A percentile compares a stretch with the other conserved stretches of the same genome.
These are phyloP conservation scores for Alternaria rosae DNA, from an alignment of 2,329 filamentous ascomycete genomes.

Conservation along the genomic window DNA sequence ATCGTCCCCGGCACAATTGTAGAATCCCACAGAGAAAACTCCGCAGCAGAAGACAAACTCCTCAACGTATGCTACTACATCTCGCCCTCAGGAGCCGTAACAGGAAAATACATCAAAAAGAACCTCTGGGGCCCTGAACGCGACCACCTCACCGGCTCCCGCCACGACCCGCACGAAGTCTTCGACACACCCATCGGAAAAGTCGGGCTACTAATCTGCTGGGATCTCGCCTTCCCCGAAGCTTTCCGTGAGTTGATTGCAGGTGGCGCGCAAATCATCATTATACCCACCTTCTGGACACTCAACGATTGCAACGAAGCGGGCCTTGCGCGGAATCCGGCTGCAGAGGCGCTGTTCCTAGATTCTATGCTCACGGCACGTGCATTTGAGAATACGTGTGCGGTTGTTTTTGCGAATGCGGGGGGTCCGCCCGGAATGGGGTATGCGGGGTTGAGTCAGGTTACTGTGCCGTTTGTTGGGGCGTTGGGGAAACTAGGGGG, in stretches of 20 bases:
- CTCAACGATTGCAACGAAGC: constrained; percentile 61
- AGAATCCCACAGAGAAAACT: constrained; percentile 53
- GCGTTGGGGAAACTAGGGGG: constrained; percentile 66
- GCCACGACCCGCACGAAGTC: constrained; percentile 55
- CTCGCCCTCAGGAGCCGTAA: constrained; percentile 65
- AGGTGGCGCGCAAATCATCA: constrained; percentile 73
- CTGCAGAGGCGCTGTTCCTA: constrained; percentile 71
- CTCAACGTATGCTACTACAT: constrained; percentile 79
- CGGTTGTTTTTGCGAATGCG: constrained; percentile 74
- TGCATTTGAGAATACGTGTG: constrained; percentile 77
- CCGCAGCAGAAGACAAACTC: constrained; percentile 56
- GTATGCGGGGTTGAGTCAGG: constrained; percentile 71
- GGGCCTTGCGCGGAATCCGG: constrained; percentile 65
- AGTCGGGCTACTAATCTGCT: constrained; percentile 75
- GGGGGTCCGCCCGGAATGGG: constrained; percentile 65
- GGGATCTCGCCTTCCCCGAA: constrained; percentile 82
- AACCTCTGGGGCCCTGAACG: constrained; percentile 59
- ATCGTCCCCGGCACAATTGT: constrained; percentile 80
- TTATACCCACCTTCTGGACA: constrained; percentile 76
- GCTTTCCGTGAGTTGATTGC: constrained; percentile 75
- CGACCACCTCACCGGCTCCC: constrained; percentile 55
- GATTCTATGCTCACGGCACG: constrained; percentile 68
- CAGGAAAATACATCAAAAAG: constrained; percentile 74
- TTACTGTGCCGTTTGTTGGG: constrained; percentile 72
- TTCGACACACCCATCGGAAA: constrained; percentile 70